phyloP scores from a whole-genome alignment of 1,284 basidiomycete species.

The Sporisorium sorghi region DNA sequence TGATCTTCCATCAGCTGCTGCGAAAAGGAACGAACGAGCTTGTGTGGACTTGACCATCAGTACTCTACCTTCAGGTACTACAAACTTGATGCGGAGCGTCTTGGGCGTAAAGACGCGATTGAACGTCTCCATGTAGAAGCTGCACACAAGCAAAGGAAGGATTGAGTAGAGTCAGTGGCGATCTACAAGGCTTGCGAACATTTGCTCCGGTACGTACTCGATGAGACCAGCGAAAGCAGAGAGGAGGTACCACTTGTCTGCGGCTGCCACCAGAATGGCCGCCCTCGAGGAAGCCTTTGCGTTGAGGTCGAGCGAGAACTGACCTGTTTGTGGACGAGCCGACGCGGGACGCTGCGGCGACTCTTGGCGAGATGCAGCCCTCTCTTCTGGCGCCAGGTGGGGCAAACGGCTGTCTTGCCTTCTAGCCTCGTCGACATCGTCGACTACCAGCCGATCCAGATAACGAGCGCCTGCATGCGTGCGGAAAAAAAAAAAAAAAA shows the following conservation, averaged over 20 bases:
- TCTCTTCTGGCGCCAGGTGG: background rate
- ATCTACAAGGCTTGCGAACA: background rate
- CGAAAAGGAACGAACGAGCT: no score
- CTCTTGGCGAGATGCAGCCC: constrained; percentile 4
- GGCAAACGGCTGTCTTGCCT: background rate
- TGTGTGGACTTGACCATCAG: background rate
- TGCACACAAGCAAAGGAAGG: constrained; percentile 82
- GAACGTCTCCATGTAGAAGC: constrained; percentile 76
- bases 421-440: constrained; percentile 75
- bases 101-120: constrained; percentile 76
- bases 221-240: constrained; percentile 86
- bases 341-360: constrained; percentile 68
- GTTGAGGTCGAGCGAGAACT: constrained; percentile 24
- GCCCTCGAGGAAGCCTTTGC: constrained; percentile 38
- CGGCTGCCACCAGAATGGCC: constrained; percentile 43
- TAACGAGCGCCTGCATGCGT: constrained; percentile 77
- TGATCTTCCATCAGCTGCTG: background rate
- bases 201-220: constrained; percentile 71
- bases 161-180: constrained; percentile 75
- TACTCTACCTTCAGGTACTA: constrained; percentile 74
- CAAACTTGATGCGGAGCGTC: constrained; percentile 83
- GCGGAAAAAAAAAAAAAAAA: no score
- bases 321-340: constrained; percentile 75
- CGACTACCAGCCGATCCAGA: constrained; percentile 79
- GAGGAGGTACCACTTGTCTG: constrained; percentile 82